Conservation (phyloP, 2,329 filamentous ascomycete species). For the Rhynchosporium agropyri region DNA sequence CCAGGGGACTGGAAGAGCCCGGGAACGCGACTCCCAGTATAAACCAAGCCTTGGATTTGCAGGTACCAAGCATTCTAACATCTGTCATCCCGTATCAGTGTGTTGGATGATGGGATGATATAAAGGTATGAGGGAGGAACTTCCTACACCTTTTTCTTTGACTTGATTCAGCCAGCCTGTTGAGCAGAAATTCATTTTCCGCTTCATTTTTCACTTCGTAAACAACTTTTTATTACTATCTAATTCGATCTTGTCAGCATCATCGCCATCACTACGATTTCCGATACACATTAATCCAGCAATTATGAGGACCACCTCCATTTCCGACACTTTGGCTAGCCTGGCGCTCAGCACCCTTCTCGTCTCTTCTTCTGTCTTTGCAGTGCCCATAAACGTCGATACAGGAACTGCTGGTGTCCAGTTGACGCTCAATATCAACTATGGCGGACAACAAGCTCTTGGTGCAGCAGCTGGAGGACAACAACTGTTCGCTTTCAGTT, state of each 20-base stretch:
- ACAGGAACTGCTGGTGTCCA: neutral
- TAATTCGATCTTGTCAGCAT: neutral
- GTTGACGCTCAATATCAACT: conserved; percentile 16
- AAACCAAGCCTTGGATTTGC: conserved; percentile 12
- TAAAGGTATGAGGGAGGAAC: conserved; percentile 5
- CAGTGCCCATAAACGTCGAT: conserved; percentile 9
- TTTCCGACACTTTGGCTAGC: conserved; percentile 9
- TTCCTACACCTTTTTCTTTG: neutral
- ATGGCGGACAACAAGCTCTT: neutral
- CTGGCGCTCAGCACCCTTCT: conserved; percentile 15
- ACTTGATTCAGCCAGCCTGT: conserved; percentile 14
- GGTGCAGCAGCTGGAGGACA: neutral
- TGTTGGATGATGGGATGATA: conserved; percentile 1
- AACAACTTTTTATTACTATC: neutral
- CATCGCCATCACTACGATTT: neutral
- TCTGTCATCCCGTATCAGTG: conserved; percentile 4
- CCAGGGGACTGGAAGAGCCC: neutral
- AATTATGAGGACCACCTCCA: conserved; percentile 4
- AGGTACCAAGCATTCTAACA: conserved; percentile 12
- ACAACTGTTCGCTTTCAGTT: conserved; percentile 13
- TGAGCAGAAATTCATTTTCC: conserved; percentile 11
- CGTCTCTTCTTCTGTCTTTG: neutral
- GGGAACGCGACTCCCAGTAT: conserved; percentile 1
- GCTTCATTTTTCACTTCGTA: conserved; percentile 9
- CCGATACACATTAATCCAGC: neutral